These are phyloP conservation scores for Fusarium burgessii DNA, from an alignment of 2,329 filamentous ascomycete species.

Conservation along the genomic window DNA sequence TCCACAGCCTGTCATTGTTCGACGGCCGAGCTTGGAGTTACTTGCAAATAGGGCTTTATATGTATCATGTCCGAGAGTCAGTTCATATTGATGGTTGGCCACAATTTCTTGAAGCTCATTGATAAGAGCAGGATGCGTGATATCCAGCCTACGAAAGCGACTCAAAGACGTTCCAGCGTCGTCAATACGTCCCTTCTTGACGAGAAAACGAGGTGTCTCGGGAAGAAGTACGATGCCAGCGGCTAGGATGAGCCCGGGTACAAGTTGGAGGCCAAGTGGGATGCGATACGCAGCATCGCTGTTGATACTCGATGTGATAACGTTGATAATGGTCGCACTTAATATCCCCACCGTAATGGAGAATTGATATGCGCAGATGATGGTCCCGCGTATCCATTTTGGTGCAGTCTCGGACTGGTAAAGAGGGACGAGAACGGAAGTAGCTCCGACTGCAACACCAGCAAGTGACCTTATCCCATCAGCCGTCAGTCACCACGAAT, in stretches of 20 bases:
- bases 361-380: constrained; percentile 81
- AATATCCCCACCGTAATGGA: constrained; percentile 80
- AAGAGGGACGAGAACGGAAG: constrained; percentile 80
- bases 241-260: constrained; percentile 78
- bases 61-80: constrained; percentile 70
- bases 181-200: constrained; percentile 75
- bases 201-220: constrained; percentile 81
- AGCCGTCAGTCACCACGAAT: background rate
- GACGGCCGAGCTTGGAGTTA: constrained; percentile 73
- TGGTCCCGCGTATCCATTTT: constrained; percentile 82
- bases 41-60: constrained; percentile 72
- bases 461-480: constrained; percentile 67
- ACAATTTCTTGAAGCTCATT: constrained; percentile 81
- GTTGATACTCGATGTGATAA: constrained; percentile 69
- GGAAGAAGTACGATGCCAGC: constrained; percentile 78
- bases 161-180: constrained; percentile 76
- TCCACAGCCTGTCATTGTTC: constrained; percentile 77
- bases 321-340: constrained; percentile 75
- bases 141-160: constrained; percentile 77
- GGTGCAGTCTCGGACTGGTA: constrained; percentile 87
- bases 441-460: constrained; percentile 76
- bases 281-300: constrained; percentile 77
- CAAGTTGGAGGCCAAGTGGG: constrained; percentile 80
- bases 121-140: constrained; percentile 77
- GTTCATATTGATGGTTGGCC: constrained; percentile 80